Conservation (phyloP, 2,329 filamentous ascomycete species). For the Herpomyces periplanetae region DNA sequence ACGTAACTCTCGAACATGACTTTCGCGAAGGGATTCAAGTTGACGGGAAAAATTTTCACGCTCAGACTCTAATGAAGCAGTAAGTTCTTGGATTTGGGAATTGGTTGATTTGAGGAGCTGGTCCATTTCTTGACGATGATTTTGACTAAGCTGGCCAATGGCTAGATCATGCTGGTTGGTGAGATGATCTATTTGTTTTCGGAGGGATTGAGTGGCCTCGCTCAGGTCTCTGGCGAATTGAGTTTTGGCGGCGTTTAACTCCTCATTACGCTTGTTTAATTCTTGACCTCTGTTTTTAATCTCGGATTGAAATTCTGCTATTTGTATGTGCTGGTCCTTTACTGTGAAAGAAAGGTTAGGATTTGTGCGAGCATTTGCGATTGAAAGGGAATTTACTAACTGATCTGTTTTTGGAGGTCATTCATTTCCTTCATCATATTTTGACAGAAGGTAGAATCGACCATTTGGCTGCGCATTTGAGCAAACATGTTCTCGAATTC, state of each 20-base stretch:
- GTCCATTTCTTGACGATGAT: too few relatives aligned
- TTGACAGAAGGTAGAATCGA: conserved; percentile 22
- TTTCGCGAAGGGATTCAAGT: conserved; percentile 1
- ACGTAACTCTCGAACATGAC: conserved; percentile 1
- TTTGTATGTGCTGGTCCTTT: conserved; percentile 14
- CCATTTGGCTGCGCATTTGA: conserved; percentile 28
- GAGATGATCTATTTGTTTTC: too few relatives aligned
- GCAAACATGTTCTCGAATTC: conserved; percentile 35
- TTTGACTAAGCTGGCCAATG: too few relatives aligned
- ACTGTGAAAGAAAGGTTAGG: too few relatives aligned
- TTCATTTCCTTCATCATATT: conserved; percentile 25
- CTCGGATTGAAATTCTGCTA: conserved; percentile 10
- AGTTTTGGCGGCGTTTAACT: conserved; percentile 26
- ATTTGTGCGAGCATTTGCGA: too few relatives aligned
- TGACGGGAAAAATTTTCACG: conserved; percentile 21
- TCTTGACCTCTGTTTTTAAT: conserved; percentile 9
- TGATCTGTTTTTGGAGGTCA: conserved; percentile 13
- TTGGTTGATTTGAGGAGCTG: too few relatives aligned
- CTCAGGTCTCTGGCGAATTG: conserved; percentile 19
- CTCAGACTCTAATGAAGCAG: conserved; percentile 21
- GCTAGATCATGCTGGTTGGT: too few relatives aligned
- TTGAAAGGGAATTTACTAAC: conserved; percentile 15
- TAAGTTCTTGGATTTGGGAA: too few relatives aligned
- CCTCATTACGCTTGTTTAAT: conserved; percentile 16
- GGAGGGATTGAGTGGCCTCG: too few relatives aligned